These are phyloP conservation scores for Phytophthora melonis DNA, from an alignment of 352 stramenopile genomes.

Conservation along the genomic window DNA sequence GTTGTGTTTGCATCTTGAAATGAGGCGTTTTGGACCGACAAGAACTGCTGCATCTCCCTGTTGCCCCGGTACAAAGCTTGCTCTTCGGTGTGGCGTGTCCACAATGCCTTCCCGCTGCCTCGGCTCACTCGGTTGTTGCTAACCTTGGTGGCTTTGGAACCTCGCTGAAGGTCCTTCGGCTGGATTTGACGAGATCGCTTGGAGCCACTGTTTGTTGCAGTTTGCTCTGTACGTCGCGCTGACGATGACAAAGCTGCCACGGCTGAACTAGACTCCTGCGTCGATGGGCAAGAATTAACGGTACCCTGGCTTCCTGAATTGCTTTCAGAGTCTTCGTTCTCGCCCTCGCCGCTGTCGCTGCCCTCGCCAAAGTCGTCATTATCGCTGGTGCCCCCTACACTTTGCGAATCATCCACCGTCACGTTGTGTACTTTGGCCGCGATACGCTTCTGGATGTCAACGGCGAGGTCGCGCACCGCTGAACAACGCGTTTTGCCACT, in stretches of 20 bases:
- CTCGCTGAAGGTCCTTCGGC: background rate
- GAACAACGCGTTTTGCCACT: no score
- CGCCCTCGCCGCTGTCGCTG: background rate
- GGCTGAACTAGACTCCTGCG: background rate
- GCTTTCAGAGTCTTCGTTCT: background rate
- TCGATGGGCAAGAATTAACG: background rate
- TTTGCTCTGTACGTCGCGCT: background rate
- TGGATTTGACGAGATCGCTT: background rate
- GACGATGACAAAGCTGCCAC: background rate
- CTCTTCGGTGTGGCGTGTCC: background rate
- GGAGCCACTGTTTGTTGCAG: no score
- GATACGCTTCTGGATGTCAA: background rate
- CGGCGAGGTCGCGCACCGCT: no score
- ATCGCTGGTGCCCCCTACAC: background rate
- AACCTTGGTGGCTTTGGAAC: background rate
- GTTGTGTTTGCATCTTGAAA: background rate
- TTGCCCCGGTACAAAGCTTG: background rate
- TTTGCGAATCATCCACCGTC: background rate
- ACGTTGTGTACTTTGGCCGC: background rate
- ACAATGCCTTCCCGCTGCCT: background rate
- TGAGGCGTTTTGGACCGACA: background rate
- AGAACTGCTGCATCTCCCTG: background rate
- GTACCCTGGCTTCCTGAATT: background rate
- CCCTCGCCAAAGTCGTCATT: background rate
- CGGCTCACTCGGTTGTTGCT: background rate